Conservation (phyloP, 768 basidiomycete genomes). For the Podaxis pistillaris region DNA sequence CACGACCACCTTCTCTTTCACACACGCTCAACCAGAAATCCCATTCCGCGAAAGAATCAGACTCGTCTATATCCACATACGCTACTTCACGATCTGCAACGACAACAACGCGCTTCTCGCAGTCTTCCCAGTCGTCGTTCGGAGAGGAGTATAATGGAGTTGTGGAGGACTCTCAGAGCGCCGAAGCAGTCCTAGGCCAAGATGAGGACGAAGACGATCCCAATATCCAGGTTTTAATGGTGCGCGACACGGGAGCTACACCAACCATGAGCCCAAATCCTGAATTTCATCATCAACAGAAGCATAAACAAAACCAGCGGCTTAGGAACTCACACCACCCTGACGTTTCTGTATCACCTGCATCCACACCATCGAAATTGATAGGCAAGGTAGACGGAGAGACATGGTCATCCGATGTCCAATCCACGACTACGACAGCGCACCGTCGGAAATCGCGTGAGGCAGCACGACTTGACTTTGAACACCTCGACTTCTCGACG, state of each 20-base stretch:
- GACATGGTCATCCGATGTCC: slow-evolving; percentile 16
- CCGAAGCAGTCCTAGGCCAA: neutral
- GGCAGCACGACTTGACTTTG: slow-evolving; percentile 16
- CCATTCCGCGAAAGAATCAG: slow-evolving; percentile 24
- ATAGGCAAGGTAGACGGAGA: slow-evolving; percentile 5
- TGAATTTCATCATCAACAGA: slow-evolving; percentile 35
- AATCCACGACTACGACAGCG: slow-evolving; percentile 17
- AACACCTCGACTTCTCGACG: slow-evolving; percentile 10
- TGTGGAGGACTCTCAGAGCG: neutral
- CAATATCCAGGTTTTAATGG: slow-evolving; percentile 35
- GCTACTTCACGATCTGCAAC: slow-evolving; percentile 19
- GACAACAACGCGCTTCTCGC: slow-evolving; percentile 39
- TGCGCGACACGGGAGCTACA: slow-evolving; percentile 49
- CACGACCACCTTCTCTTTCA: slow-evolving; percentile 18
- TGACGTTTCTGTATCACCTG: neutral
- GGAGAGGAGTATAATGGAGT: slow-evolving; percentile 26
- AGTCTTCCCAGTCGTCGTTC: slow-evolving; percentile 45
- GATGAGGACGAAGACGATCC: slow-evolving; percentile 23
- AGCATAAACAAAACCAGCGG: slow-evolving; percentile 14
- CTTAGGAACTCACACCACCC: slow-evolving; percentile 6
- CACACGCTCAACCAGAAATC: slow-evolving; percentile 21
- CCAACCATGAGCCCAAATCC: slow-evolving; percentile 50
- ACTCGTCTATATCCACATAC: slow-evolving; percentile 29
- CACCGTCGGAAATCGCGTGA: slow-evolving; percentile 25
- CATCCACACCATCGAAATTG: neutral